Evolutionary conservation across 2,329 filamentous ascomycete species (phyloP), one percentile per base, ranked within the genome.

Genomic region (Cordyceps farinosa): DNA sequence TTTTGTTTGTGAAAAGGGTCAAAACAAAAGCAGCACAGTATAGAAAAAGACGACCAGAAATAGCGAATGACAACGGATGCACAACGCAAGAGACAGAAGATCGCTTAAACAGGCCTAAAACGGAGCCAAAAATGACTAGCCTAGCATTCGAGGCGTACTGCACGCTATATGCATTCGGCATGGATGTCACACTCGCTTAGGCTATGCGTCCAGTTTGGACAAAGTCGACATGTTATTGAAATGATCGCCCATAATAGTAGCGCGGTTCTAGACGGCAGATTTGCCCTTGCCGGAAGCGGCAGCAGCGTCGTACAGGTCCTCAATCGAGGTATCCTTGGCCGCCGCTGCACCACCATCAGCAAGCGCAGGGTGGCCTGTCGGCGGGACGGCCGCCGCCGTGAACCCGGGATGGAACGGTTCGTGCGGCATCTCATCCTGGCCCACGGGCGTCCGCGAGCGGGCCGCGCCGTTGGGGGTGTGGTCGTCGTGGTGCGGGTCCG

Each of bases 331-430:
- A 15, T 58, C 40, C 40, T 32, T 48, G 40, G 9, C 17, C 5
- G 15, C 47, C 4, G 27, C 17, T 5, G 51, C 32, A 27, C 29
- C 53, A 6, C 34, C 42, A 11, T 17, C 17, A 8, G 17, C 22
- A 3, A 53, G 50, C 1, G 54, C 30, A 1, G 29, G 40, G 7
- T 57, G 38, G 15, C 54, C 54, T 9, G 42, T 2, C 8, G 54
- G 54, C 29, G 57, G 29, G n/a, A 10, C 32, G 1, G 59, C 17
- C 15, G 68, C 66, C 7, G 66, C 54, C 29, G 65, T 66, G 63
- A 76, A 74, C 6, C 78, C 76, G 2, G 77, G 76, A 54, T 78
- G 73, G 65, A 75, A 79, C 6, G 77, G 74, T 64, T 80, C 78
- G 29, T 68, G 67, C 5, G 71, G 69, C 36, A 76, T 68, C 3